Conservation (phyloP, 768 basidiomycete genomes). For the Rhizopogon roseolus region DNA sequence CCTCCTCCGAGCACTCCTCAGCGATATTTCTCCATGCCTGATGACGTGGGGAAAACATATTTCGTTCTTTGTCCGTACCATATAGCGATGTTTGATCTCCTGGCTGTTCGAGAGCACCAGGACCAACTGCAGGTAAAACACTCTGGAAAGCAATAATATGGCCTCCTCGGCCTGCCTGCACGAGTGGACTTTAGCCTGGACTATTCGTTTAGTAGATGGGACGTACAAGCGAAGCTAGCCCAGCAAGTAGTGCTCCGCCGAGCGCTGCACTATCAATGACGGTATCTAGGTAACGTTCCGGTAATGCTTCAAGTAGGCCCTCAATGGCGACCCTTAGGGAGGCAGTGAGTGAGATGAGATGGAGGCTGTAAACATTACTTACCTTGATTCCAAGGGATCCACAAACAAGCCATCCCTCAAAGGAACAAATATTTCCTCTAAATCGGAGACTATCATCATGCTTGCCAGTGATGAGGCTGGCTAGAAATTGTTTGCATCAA, state of each 20-base stretch:
- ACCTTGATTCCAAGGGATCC: constrained; percentile 69
- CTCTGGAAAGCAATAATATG: constrained; percentile 72
- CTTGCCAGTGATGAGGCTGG: constrained; percentile 45
- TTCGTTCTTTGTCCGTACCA: constrained; percentile 83
- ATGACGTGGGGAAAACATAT: constrained; percentile 75
- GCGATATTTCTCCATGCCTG: constrained; percentile 77
- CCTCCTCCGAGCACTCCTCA: constrained; percentile 85
- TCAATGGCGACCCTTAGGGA: constrained; percentile 56
- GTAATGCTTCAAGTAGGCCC: constrained; percentile 59
- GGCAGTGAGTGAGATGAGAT: background rate
- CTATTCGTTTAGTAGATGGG: constrained; percentile 9
- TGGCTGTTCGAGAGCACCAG: constrained; percentile 58
- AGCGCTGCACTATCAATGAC: constrained; percentile 56
- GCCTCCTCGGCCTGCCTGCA: constrained; percentile 65
- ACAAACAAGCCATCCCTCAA: constrained; percentile 70
- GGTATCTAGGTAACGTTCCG: constrained; percentile 51
- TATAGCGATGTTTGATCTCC: constrained; percentile 62
- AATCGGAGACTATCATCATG: constrained; percentile 81
- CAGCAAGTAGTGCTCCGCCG: constrained; percentile 71
- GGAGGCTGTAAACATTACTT: constrained; percentile 16
- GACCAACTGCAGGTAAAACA: constrained; percentile 64
- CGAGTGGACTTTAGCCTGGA: constrained; percentile 5
- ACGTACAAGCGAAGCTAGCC: constrained; percentile 68
- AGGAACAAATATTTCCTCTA: constrained; percentile 92
- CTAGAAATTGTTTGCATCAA: constrained; percentile 15